A percentile compares a stretch with the other conserved stretches of the same genome.
Conservation (phyloP, 208 protist species). For the Herpetomonas samuelpessoai region DNA sequence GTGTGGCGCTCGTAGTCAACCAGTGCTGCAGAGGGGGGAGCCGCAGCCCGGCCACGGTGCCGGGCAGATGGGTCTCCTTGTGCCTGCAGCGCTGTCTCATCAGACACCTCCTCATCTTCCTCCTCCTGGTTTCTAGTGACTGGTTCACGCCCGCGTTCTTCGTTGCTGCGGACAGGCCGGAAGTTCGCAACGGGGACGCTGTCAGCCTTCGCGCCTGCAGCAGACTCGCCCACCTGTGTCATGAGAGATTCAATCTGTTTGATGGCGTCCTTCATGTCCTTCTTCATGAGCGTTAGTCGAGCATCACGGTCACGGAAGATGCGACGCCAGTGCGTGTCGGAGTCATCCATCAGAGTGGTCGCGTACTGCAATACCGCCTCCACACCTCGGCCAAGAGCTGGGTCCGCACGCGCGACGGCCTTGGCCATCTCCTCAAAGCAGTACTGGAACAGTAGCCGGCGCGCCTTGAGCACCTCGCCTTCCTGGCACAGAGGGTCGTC, state of each 20-base stretch:
- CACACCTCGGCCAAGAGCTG: constrained; percentile 31
- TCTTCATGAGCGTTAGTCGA: constrained; percentile 44
- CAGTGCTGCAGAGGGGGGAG: too few species aligned
- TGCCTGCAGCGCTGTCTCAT: too few species aligned
- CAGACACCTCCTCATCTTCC: not conserved
- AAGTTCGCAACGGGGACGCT: not conserved
- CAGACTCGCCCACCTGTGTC: constrained; percentile 14
- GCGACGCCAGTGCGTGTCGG: constrained; percentile 65
- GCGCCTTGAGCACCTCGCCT: constrained; percentile 78
- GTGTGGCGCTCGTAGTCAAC: too few species aligned
- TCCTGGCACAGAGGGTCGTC: constrained; percentile 41
- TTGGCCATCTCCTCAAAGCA: constrained; percentile 52
- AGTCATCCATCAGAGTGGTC: constrained; percentile 48
- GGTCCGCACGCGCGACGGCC: constrained; percentile 29
- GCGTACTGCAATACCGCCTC: constrained; percentile 34
- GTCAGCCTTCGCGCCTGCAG: not conserved
- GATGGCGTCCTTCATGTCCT: constrained; percentile 66
- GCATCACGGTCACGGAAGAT: constrained; percentile 47
- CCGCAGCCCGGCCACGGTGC: too few species aligned
- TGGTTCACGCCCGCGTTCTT: not conserved
- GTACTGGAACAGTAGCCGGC: constrained; percentile 69
- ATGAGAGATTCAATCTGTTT: constrained; percentile 67
- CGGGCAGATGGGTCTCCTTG: too few species aligned
- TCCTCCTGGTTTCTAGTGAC: too few species aligned
- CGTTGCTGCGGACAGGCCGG: not conserved